Percentiles rank a stretch among this genome's conserved stretches.
phyloP scores from a whole-genome alignment of 345 rosid species.

The Salix purpurea region DNA sequence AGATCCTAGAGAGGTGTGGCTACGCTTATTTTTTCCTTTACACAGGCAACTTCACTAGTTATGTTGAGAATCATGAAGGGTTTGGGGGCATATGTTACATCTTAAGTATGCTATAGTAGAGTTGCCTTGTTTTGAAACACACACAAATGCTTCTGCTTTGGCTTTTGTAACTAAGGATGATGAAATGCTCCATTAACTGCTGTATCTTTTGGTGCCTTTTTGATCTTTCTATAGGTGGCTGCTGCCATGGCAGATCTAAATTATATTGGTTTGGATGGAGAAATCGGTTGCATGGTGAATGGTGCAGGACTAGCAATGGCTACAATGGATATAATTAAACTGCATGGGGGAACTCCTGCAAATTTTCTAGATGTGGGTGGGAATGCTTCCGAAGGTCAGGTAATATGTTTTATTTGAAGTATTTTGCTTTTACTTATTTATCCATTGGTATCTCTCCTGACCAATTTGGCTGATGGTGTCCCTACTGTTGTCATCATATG shows the following conservation, averaged over 20 bases:
- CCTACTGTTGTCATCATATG: neutral
- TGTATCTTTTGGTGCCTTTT: slow-evolving; percentile 1
- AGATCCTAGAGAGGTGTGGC: slow-evolving; percentile 90
- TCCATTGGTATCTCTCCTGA: neutral
- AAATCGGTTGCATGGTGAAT: slow-evolving; percentile 99
- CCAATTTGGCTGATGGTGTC: neutral
- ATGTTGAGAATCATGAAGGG: neutral
- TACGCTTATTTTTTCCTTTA: neutral
- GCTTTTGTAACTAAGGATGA: neutral
- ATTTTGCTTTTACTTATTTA: slow-evolving; percentile 2
- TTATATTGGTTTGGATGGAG: slow-evolving; percentile 97
- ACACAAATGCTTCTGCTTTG: neutral
- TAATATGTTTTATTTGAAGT: slow-evolving; percentile 20
- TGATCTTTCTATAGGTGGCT: slow-evolving; percentile 55
- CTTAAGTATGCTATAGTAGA: neutral
- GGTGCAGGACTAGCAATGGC: slow-evolving; percentile 99
- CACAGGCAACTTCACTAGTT: neutral
- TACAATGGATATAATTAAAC: slow-evolving; percentile 94
- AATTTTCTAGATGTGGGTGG: slow-evolving; percentile 99
- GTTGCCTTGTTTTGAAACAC: neutral
- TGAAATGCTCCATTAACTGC: neutral
- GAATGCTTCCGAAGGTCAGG: slow-evolving; percentile 96
- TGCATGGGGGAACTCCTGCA: slow-evolving; percentile 99
- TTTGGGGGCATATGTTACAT: neutral
- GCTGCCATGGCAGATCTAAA: slow-evolving; percentile 96